Evolutionary conservation across 2,329 filamentous ascomycete species (phyloP).

Genomic region (Penicillium digitatum): DNA sequence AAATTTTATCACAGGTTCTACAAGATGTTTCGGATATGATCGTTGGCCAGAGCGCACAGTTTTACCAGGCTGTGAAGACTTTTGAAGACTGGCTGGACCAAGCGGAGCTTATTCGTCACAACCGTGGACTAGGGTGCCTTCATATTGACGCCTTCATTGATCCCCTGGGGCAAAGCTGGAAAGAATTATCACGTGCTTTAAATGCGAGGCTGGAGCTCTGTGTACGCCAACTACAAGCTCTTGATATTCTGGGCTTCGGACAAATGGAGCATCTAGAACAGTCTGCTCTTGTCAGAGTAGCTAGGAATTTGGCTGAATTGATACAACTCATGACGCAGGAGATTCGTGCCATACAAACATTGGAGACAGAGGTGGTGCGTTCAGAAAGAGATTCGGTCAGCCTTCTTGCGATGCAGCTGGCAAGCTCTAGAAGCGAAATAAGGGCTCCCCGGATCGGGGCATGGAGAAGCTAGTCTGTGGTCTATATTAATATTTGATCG

Average conservation of each 20-base stretch:
- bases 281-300: constrained; percentile 34
- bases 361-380: constrained; percentile 35
- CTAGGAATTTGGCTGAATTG: constrained; percentile 29
- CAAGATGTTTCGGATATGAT: constrained; percentile 37
- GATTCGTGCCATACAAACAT: constrained; percentile 32
- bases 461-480: constrained; percentile 22
- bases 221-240: constrained; percentile 34
- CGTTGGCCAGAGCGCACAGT: constrained; percentile 27
- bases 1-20: constrained; percentile 38
- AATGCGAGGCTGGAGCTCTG: constrained; percentile 35
- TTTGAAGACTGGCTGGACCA: constrained; percentile 40
- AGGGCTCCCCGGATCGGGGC: constrained; percentile 21
- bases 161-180: constrained; percentile 34
- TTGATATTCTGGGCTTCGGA: constrained; percentile 34
- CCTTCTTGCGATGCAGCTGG: constrained; percentile 27
- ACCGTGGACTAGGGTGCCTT: constrained; percentile 4
- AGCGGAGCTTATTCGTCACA: constrained; percentile 26
- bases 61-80: constrained; percentile 26
- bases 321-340: constrained; percentile 38
- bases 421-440: constrained; percentile 8
- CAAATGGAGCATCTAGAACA: constrained; percentile 23
- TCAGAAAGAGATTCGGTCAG: constrained; percentile 35
- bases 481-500: not conserved
- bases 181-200: constrained; percentile 31
- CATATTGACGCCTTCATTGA: constrained; percentile 32